Base-by-base conservation (phyloP, 2,329 filamentous ascomycete species). In the Fusarium domesticum region DNA sequence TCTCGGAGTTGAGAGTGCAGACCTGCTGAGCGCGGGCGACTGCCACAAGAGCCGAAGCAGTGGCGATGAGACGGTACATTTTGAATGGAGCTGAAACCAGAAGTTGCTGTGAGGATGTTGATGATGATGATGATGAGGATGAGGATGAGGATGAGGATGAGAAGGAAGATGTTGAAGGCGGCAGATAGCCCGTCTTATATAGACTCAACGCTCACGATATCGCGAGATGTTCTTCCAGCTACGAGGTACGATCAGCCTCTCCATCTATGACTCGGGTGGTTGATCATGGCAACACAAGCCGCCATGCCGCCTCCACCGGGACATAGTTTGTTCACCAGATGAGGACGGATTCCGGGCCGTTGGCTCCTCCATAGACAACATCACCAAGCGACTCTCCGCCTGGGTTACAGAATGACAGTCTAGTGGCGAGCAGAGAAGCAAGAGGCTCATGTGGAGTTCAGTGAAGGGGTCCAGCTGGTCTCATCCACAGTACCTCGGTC, bases 1-100 rank as follows among this genome's bases (percentile, higher is more conserved):
- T 70, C 58, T 81, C 78, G 10, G 68, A 50, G 37, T 64, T 70
- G 50, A 67, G 54, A 20, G 68, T 67, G 61, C 78, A 79, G 42
- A 67, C 73, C 57, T 76, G 68, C 61, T 83, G 79, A 47, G 74
- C 75, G 19, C 50, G 52, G 39, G 43, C 54, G 5, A 52, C 44
- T 23, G 58, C 59, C 40, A 63, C 42, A 49, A 64, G 47, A 39
- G 60, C 58, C 48, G 59, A 54, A 42, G 51, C 47, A 45, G 60
- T 50, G 42, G 59, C 59, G 43, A 65, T 45, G 28, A 56, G 53
- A 39, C 56, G 59, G 53, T 64, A 54, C 63, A 65, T 65, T 42
- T 37, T 55, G 49, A 43, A 43, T 30, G 23, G 23, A 34, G 12
- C 28, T 35, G 42, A 51, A 44, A 36, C 35, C 47, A 16, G 28